Evolutionary conservation across 2,329 filamentous ascomycete species (phyloP).

Genomic region (Boeremia lycopersici): DNA sequence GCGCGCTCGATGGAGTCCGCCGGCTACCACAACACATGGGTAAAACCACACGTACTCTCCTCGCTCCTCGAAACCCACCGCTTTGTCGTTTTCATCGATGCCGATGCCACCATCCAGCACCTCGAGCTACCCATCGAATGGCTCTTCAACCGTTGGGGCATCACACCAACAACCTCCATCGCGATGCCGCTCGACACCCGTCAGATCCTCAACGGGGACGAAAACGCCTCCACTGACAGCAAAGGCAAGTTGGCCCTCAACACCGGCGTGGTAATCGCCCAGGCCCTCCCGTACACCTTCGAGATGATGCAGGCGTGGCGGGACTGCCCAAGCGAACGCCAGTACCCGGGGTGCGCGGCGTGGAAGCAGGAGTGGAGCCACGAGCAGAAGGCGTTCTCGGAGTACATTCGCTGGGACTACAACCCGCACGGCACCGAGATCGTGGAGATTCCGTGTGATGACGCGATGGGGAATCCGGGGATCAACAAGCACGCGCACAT

Average conservation of each 20-base stretch:
- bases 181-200: slow-evolving; percentile 49
- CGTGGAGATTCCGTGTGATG: slow-evolving; percentile 42
- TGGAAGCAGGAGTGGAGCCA: slow-evolving; percentile 41
- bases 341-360: slow-evolving; percentile 33
- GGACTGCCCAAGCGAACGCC: slow-evolving; percentile 34
- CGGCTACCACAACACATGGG: slow-evolving; percentile 51
- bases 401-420: slow-evolving; percentile 45
- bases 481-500: slow-evolving; percentile 19
- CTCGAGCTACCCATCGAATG: slow-evolving; percentile 55
- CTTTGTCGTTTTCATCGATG: slow-evolving; percentile 54
- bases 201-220: slow-evolving; percentile 17
- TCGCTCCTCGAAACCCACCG: slow-evolving; percentile 50
- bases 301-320: slow-evolving; percentile 42
- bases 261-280: slow-evolving; percentile 49
- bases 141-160: slow-evolving; percentile 56
- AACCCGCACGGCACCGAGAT: slow-evolving; percentile 32
- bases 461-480: slow-evolving; percentile 42
- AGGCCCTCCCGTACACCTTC: slow-evolving; percentile 34
- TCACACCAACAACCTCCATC: slow-evolving; percentile 49
- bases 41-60: slow-evolving; percentile 50
- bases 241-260: slow-evolving; percentile 46
- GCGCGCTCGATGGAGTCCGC: slow-evolving; percentile 37
- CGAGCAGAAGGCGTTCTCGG: slow-evolving; percentile 44
- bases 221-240: slow-evolving; percentile 43
- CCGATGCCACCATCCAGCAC: slow-evolving; percentile 52